Base-by-base conservation (phyloP, 2,329 filamentous ascomycete genomes). In the Paramyrothecium roridum region DNA sequence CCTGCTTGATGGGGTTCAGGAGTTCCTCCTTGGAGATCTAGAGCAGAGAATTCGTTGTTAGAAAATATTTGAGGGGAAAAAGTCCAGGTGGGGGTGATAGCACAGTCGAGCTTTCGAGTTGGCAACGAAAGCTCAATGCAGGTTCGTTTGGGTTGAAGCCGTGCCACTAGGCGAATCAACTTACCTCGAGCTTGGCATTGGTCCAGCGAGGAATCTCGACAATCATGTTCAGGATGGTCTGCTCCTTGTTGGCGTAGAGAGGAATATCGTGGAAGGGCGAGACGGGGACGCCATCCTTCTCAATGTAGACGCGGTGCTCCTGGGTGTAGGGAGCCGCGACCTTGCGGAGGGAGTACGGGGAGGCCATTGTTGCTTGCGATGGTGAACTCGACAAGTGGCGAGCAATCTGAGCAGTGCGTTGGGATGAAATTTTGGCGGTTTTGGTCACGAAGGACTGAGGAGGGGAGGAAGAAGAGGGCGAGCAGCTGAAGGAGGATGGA, bases 191-290 rank as follows among this genome's bases (percentile, higher is more conserved):
- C 87, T 99, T 99, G 70, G 90, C 95, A 80, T 99, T 99, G 82
- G 93, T 96, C 95, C 95, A 99, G 81, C 95, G 89, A 70, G 95
- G 95, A 70, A 99, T 97, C 88, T 99, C 95, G 69, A 99, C 95
- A 63, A 99, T 76, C 95, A 99, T 99, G 88, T 99, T 99, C 72
- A 99, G 85, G 74, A 98, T 81, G 67, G 89, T 96, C 84, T 96
- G 86, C 82, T 96, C 89, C 78, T 90, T 83, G 76, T 99, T 96
- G 87, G 93, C 93, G 74, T 92, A 99, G 67, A 99, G 90, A 60
- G 95, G 95, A 66, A 99, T 92, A 75, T 99, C 95, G 83, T 99
- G 95, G 86, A 97, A 99, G 66, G 93, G 90, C 61, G 93, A 98
- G 76, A 98, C 77, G 65, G 91, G 90, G 63, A 90, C 81, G 80